Percentiles rank a stretch among this genome's conserved stretches.
phyloP scores from a whole-genome alignment of 176 grass and related monocot species.

The Triticum aestivum region IWGSC_CS_RefSeq_v2.1 NC_057812.1:296218322-296218821 shows the following conservation, averaged over 20 bases:
- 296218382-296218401: background rate
- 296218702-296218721: too few relatives aligned
- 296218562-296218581: background rate
- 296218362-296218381: background rate
- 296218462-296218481: background rate
- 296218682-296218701: background rate
- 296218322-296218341: background rate
- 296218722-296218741: conserved; percentile 6
- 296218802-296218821: background rate
- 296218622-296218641: background rate
- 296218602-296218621: too few relatives aligned
- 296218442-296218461: conserved; percentile 14
- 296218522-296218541: too few relatives aligned
- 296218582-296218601: background rate
- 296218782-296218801: background rate
- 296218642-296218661: background rate
- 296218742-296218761: background rate
- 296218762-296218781: conserved; percentile 21
- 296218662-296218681: background rate
- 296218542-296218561: background rate
- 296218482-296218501: conserved; percentile 16
- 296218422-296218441: conserved; percentile 21
- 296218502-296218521: conserved; percentile 13
- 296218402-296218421: background rate
- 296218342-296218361: background rate